Conservation (phyloP, 2,329 filamentous ascomycete species). For the Trichophyton mentagrophytes region DNA sequence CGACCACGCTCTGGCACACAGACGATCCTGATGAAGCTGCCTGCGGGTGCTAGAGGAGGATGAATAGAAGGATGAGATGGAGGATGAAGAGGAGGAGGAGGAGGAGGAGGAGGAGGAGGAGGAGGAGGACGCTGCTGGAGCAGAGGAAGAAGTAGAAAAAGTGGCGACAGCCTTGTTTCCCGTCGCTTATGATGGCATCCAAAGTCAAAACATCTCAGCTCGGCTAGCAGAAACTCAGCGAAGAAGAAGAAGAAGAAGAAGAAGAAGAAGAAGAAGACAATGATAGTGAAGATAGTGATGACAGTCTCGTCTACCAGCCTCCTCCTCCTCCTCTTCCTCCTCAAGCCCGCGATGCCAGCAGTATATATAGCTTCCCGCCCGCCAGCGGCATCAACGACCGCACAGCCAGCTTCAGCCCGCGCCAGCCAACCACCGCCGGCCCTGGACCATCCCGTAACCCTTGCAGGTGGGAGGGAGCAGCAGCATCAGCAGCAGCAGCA, state of each 20-base stretch:
- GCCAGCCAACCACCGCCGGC: neutral
- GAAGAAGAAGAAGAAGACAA: no score
- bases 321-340: no score
- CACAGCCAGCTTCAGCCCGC: neutral
- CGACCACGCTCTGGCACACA: neutral
- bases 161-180: neutral
- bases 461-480: neutral
- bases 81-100: neutral
- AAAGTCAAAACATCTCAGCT: neutral
- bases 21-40: neutral
- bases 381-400: neutral
- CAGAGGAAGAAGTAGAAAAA: neutral
- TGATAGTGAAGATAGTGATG: neutral
- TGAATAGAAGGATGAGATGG: neutral
- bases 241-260: neutral
- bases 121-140: neutral
- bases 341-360: neutral
- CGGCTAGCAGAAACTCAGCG: neutral
- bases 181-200: neutral
- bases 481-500: no score
- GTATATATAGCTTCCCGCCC: neutral
- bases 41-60: neutral
- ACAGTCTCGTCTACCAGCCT: no score
- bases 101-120: neutral
- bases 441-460: neutral